phyloP scores from a whole-genome alignment of 345 rosid species.

The Carallia pectinifolia region DNA sequence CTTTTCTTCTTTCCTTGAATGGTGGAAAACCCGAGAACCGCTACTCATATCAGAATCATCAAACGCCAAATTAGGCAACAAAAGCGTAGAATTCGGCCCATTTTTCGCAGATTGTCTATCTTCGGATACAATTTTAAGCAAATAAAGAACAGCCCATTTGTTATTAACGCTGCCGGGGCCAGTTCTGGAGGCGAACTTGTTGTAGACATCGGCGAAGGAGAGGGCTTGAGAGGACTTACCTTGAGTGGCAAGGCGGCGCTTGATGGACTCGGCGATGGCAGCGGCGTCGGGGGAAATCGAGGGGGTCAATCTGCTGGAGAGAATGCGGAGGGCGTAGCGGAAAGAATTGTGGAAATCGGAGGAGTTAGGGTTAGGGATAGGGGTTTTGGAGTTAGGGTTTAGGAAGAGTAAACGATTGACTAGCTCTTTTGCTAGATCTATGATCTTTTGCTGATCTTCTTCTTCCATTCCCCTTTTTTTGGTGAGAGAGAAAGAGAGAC shows the following conservation, averaged over 20 bases:
- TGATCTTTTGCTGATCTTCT: slow-evolving; percentile 67
- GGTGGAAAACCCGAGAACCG: slow-evolving; percentile 30
- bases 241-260: slow-evolving; percentile 83
- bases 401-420: slow-evolving; percentile 71
- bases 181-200: slow-evolving; percentile 73
- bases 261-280: slow-evolving; percentile 87
- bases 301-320: slow-evolving; percentile 81
- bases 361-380: slow-evolving; percentile 41
- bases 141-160: slow-evolving; percentile 86
- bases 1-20: slow-evolving; percentile 34
- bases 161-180: slow-evolving; percentile 87
- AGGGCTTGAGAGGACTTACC: slow-evolving; percentile 93
- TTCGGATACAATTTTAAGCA: slow-evolving; percentile 77
- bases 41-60: slow-evolving; percentile 30
- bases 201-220: slow-evolving; percentile 73
- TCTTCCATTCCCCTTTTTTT: slow-evolving; percentile 57
- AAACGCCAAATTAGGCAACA: slow-evolving; percentile 61
- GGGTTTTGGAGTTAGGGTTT: slow-evolving; percentile 36
- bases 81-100: slow-evolving; percentile 39
- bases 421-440: slow-evolving; percentile 83
- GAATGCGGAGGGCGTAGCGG: slow-evolving; percentile 80
- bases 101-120: slow-evolving; percentile 45
- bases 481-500: background rate
- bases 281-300: slow-evolving; percentile 73
- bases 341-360: slow-evolving; percentile 54